Conservation (phyloP, 352 stramenopile species). For the Phytopythium boreale region DNA sequence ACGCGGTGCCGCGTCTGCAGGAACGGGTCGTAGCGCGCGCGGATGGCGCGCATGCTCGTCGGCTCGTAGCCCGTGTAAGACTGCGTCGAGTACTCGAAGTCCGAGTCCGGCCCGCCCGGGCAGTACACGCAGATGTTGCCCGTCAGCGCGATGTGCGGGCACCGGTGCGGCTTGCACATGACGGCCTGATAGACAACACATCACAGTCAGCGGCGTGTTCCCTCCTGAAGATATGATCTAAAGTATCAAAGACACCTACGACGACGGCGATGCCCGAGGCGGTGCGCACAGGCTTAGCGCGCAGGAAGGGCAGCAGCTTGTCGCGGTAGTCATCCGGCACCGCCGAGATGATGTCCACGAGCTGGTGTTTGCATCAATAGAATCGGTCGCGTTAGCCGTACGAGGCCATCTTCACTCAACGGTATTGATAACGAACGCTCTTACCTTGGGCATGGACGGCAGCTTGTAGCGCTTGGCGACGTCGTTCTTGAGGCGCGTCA, state of each 20-base stretch:
- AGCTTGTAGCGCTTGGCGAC: constrained; percentile 90
- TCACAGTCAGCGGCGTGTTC: not conserved
- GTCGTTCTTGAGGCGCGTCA: constrained; percentile 92
- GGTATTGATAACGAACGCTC: constrained; percentile 4
- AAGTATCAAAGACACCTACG: too few species aligned
- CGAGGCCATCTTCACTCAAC: not conserved
- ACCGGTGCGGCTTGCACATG: constrained; percentile 98
- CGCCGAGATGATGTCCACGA: constrained; percentile 95
- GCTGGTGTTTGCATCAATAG: constrained; percentile 15
- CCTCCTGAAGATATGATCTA: too few species aligned
- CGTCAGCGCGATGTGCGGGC: constrained; percentile 96
- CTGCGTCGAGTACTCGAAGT: constrained; percentile 97
- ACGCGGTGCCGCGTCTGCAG: constrained; percentile 92
- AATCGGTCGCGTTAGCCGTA: not conserved
- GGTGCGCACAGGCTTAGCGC: constrained; percentile 94
- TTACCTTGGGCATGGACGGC: constrained; percentile 86
- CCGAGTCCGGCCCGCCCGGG: constrained; percentile 93
- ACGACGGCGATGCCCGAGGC: constrained; percentile 95
- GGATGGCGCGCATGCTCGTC: constrained; percentile 96
- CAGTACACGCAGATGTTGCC: constrained; percentile 98
- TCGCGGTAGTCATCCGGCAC: constrained; percentile 92
- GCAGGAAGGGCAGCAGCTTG: constrained; percentile 91
- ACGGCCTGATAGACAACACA: constrained; percentile 61
- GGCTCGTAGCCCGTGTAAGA: constrained; percentile 98
- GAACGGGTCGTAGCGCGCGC: constrained; percentile 94